phyloP scores from a whole-genome alignment of 2,329 filamentous ascomycete genomes.

The Proliferodiscus dingleyae region DNA sequence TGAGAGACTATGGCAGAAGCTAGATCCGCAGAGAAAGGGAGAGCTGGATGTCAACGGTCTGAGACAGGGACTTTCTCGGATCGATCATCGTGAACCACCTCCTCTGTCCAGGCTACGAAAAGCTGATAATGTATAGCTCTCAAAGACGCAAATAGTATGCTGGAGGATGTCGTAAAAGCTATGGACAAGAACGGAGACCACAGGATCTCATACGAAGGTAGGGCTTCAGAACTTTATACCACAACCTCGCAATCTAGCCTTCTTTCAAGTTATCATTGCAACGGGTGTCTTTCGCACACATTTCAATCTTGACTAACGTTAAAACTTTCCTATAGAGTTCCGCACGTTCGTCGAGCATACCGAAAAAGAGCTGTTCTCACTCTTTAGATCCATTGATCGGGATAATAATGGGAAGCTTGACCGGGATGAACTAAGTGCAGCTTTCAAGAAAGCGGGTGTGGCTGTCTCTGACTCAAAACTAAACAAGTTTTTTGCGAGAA shows the following conservation, averaged over 20 bases:
- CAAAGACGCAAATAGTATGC: conserved; percentile 86
- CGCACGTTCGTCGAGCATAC: conserved; percentile 80
- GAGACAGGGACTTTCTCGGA: conserved; percentile 76
- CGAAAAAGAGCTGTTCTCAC: conserved; percentile 72
- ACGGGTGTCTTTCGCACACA: no score
- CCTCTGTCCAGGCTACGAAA: conserved; percentile 5
- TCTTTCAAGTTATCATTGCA: no score
- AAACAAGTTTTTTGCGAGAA: conserved; percentile 79
- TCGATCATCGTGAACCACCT: conserved; percentile 73
- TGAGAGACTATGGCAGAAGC: conserved; percentile 74
- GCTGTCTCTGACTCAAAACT: conserved; percentile 72
- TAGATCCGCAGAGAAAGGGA: conserved; percentile 72
- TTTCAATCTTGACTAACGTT: no score
- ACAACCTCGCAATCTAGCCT: no score
- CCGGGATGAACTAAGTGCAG: conserved; percentile 73
- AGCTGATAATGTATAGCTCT: conserved; percentile 48
- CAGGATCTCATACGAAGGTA: conserved; percentile 86
- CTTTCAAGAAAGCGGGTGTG: conserved; percentile 74
- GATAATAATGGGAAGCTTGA: conserved; percentile 83
- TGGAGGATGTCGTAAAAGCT: conserved; percentile 72
- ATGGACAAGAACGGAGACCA: conserved; percentile 87
- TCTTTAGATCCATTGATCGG: conserved; percentile 84
- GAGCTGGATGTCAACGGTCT: conserved; percentile 80
- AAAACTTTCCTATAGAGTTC: conserved; percentile 61
- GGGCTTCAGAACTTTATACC: conserved; percentile 27